These are phyloP conservation scores for Cryptococcus deneoformans DNA, from an alignment of 1,284 basidiomycete species.

Conservation along the genomic window DNA sequence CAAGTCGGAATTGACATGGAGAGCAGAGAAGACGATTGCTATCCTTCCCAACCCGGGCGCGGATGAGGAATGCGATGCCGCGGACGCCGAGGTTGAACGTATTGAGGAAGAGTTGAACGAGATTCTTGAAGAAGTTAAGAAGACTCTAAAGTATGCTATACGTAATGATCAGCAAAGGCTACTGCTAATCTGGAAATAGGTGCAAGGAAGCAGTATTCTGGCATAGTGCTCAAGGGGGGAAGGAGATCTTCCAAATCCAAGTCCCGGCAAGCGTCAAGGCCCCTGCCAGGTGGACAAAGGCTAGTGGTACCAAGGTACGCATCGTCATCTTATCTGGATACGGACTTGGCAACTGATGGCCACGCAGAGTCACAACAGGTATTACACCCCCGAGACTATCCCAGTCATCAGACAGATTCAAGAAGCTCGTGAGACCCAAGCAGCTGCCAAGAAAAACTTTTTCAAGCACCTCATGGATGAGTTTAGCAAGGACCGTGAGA, in stretches of 20 bases:
- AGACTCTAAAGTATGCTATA: conserved; percentile 3
- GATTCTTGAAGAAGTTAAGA: conserved; percentile 58
- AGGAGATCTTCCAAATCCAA: conserved; percentile 88
- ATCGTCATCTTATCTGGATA: background rate
- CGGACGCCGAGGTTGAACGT: conserved; percentile 64
- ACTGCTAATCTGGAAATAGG: too few relatives aligned
- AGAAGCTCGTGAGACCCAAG: conserved; percentile 85
- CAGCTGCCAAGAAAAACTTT: conserved; percentile 73
- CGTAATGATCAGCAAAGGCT: conserved; percentile 43
- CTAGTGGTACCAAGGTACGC: conserved; percentile 70
- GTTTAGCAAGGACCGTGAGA: conserved; percentile 77
- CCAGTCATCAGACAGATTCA: conserved; percentile 74
- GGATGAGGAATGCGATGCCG: conserved; percentile 75
- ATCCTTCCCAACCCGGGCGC: conserved; percentile 75
- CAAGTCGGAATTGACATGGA: too few relatives aligned
- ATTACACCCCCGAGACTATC: conserved; percentile 69
- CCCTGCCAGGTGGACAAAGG: conserved; percentile 81
- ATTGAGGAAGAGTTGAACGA: conserved; percentile 69
- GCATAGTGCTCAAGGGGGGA: conserved; percentile 79
- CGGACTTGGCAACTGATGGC: background rate
- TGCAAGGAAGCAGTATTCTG: conserved; percentile 64
- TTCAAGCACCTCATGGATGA: conserved; percentile 74
- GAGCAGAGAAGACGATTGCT: conserved; percentile 34
- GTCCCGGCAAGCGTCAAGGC: conserved; percentile 61
- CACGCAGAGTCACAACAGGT: conserved; percentile 65